Percentiles rank a stretch among this genome's conserved stretches.
These are phyloP conservation scores for Furcasterigmium furcatum DNA, from an alignment of 2,329 filamentous ascomycete species.

Conservation along the genomic window DNA sequence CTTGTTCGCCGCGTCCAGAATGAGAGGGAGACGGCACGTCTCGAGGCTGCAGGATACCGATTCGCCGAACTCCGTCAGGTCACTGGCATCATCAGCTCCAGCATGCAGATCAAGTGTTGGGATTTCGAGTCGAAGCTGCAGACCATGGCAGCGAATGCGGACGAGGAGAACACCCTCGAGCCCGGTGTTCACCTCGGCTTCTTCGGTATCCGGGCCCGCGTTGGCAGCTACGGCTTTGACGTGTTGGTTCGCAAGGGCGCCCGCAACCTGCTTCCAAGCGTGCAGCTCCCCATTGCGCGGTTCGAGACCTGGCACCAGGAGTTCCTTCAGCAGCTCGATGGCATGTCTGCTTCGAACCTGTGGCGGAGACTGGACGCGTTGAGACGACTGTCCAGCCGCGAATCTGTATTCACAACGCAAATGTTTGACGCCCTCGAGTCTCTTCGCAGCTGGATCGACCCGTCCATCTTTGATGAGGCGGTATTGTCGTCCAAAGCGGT, in stretches of 20 bases:
- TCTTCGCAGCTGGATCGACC: conserved; percentile 37
- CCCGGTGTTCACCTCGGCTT: conserved; percentile 55
- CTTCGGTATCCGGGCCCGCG: conserved; percentile 52
- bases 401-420: conserved; percentile 40
- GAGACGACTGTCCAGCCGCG: conserved; percentile 31
- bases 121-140: conserved; percentile 60
- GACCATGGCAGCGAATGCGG: conserved; percentile 60
- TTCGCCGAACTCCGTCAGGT: conserved; percentile 72
- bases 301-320: conserved; percentile 54
- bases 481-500: conserved; percentile 39
- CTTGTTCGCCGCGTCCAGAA: conserved; percentile 63
- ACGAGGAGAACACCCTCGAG: conserved; percentile 40
- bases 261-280: conserved; percentile 58
- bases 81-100: conserved; percentile 62
- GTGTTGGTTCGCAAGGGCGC: conserved; percentile 55
- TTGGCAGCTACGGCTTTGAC: conserved; percentile 56
- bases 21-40: conserved; percentile 55
- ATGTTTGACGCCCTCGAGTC: conserved; percentile 38
- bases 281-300: conserved; percentile 47
- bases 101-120: conserved; percentile 67
- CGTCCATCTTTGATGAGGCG: conserved; percentile 43
- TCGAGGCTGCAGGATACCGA: conserved; percentile 72
- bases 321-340: conserved; percentile 48
- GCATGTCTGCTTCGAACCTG: conserved; percentile 34
- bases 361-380: conserved; percentile 32